Base-by-base conservation (phyloP, 345 rosid genomes). In the Brassica incana region DNA sequence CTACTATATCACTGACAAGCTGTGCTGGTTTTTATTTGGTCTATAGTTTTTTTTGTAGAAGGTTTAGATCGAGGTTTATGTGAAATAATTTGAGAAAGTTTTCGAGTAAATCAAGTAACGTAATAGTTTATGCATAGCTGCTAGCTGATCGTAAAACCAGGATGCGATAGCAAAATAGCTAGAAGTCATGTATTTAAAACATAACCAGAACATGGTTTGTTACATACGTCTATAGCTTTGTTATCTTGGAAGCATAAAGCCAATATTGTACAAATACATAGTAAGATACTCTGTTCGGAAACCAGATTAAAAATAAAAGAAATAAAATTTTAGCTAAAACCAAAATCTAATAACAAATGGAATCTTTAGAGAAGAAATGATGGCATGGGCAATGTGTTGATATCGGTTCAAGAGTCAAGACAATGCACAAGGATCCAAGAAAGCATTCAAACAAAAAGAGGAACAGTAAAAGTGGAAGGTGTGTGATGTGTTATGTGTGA, bases 361-460 rank as follows among this genome's bases (percentile, higher is more conserved):
- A 65, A 75, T 75, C 12, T 67, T 66, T 27, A n/a, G 20, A 43
- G 45, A 76, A 68, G 64, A 68, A 76, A 68, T 69, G 75, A 69
- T 77, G 63, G 69, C 75, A 77, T 48, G 70, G 56, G 38, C 40
- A 20, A 77, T 69, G 70, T 62, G 80, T 36, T 36, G 50, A 32
- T 62, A 52, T 69, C 4, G 70, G 70, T 70, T 69, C 38, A 69
- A 70, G 20, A 5, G 65, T 77, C 75, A 50, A 62, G 75, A 77
- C 64, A 70, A 48, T 62, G 56, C 75, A 62, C 70, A 69, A 69
- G 16, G 64, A 77, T 77, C 80, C 80, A 77, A 77, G 69, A 70
- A 62, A 14, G 12, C 33, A 33, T 38, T 65, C 50, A 62, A 61
- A 60, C 48, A 18, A 32, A 65, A 10, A 5, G 33, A 59, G 5